A percentile compares a stretch with the other conserved stretches of the same genome.
phyloP scores from a whole-genome alignment of 306 rosid genomes.

The Cucurbita moschata region DNA sequence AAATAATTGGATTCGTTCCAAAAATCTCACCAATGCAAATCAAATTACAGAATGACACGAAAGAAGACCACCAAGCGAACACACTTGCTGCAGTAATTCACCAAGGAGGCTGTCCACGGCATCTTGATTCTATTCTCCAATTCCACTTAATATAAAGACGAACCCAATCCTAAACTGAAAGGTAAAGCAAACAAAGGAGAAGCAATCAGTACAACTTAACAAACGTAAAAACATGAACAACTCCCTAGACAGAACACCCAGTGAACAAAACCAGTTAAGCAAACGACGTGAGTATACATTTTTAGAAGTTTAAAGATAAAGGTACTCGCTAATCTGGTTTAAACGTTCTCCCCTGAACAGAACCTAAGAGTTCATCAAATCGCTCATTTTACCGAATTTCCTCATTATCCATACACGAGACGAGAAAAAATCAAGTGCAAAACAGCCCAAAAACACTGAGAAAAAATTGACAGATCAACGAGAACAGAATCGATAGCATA shows the following conservation, averaged over 20 bases:
- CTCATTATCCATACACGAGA: neutral
- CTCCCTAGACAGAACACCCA: neutral
- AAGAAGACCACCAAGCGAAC: constrained; percentile 91
- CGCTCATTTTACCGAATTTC: neutral
- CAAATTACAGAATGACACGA: constrained; percentile 77
- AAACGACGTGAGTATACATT: neutral
- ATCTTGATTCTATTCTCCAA: constrained; percentile 42
- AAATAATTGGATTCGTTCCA: neutral
- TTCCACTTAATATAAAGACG: constrained; percentile 17
- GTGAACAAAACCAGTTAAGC: neutral
- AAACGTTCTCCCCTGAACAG: neutral
- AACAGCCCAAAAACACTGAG: neutral
- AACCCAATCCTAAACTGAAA: constrained; percentile 22
- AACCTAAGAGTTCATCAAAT: neutral
- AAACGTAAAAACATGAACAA: neutral
- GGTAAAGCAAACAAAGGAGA: neutral
- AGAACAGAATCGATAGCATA: neutral
- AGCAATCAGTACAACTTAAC: neutral
- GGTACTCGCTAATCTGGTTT: neutral
- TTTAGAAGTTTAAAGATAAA: neutral
- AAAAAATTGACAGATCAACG: neutral
- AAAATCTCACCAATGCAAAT: constrained; percentile 37
- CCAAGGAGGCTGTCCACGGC: constrained; percentile 76
- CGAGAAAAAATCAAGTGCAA: neutral
- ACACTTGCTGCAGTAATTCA: constrained; percentile 47